A percentile compares a stretch with the other conserved stretches of the same genome.
These are phyloP conservation scores for Meredithiella fracta DNA, from an alignment of 2,329 filamentous ascomycete genomes.

Conservation along the genomic window DNA sequence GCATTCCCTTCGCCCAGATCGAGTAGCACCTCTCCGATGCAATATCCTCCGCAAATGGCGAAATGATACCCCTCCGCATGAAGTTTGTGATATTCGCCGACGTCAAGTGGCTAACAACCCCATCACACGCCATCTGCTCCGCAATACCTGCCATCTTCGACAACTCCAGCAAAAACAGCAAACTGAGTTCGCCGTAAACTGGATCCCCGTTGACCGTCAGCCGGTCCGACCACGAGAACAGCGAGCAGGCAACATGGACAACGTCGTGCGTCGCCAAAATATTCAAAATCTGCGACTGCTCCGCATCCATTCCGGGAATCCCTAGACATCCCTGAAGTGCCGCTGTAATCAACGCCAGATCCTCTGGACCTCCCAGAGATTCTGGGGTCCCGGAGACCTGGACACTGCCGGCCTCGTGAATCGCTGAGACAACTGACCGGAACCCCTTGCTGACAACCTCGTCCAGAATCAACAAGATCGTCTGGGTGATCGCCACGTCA, in stretches of 20 bases:
- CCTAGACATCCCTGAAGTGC: conserved; percentile 72
- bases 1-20: conserved; percentile 77
- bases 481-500: conserved; percentile 32
- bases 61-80: conserved; percentile 54
- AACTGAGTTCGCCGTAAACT: conserved; percentile 80
- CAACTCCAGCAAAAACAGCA: conserved; percentile 75
- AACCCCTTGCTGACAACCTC: conserved; percentile 69
- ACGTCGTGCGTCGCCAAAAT: conserved; percentile 56
- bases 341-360: conserved; percentile 74
- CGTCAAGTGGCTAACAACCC: conserved; percentile 61
- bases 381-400: conserved; percentile 5
- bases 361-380: conserved; percentile 41
- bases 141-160: conserved; percentile 67
- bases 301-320: conserved; percentile 58
- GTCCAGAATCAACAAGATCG: conserved; percentile 64
- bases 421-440: conserved; percentile 58
- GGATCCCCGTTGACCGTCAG: conserved; percentile 66
- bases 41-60: conserved; percentile 59
- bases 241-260: conserved; percentile 62
- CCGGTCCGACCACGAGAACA: conserved; percentile 89
- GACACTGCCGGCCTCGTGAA: conserved; percentile 49
- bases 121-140: conserved; percentile 79
- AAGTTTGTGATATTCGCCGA: conserved; percentile 64
- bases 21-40: conserved; percentile 59
- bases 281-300: conserved; percentile 53